phyloP scores from a whole-genome alignment of 2,329 filamentous ascomycete genomes.

The Torrubiella hemipterigena region DNA sequence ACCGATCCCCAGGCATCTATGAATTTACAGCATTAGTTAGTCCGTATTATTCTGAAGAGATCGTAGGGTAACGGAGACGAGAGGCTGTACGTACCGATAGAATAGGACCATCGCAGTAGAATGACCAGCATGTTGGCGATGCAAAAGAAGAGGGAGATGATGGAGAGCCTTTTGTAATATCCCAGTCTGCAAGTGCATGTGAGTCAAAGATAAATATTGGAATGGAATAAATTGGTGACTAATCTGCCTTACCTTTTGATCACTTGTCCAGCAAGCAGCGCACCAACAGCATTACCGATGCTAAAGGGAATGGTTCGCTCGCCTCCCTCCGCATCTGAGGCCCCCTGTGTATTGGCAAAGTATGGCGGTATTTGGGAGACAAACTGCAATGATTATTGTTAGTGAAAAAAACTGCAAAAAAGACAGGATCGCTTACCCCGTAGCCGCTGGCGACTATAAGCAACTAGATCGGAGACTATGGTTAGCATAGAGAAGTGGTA shows the following conservation, averaged over 20 bases:
- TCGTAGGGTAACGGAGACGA: not conserved
- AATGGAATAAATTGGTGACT: not conserved
- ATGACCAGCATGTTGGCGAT: conserved; percentile 1
- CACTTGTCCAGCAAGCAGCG: not conserved
- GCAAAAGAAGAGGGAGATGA: not conserved
- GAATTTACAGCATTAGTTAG: not conserved
- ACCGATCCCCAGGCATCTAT: not conserved
- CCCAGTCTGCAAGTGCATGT: not conserved
- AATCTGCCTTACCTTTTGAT: not conserved
- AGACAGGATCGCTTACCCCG: not conserved
- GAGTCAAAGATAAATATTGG: not conserved
- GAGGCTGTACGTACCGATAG: conserved; percentile 1
- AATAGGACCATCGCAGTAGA: not conserved
- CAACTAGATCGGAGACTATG: not conserved
- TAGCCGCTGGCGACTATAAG: conserved; percentile 1
- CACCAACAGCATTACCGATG: not conserved
- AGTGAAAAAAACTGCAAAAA: not conserved
- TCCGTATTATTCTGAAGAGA: not conserved
- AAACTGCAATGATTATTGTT: not conserved
- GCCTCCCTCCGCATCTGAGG: not conserved
- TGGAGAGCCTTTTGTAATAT: not conserved
- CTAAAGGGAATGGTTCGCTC: not conserved
- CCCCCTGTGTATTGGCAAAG: not conserved
- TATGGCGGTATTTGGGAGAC: not conserved
- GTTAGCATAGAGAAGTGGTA: not conserved